Evolutionary conservation across 352 stramenopile genomes (phyloP), one percentile per base, ranked within the genome.

Genomic region (Plasmopara muralis): DNA sequence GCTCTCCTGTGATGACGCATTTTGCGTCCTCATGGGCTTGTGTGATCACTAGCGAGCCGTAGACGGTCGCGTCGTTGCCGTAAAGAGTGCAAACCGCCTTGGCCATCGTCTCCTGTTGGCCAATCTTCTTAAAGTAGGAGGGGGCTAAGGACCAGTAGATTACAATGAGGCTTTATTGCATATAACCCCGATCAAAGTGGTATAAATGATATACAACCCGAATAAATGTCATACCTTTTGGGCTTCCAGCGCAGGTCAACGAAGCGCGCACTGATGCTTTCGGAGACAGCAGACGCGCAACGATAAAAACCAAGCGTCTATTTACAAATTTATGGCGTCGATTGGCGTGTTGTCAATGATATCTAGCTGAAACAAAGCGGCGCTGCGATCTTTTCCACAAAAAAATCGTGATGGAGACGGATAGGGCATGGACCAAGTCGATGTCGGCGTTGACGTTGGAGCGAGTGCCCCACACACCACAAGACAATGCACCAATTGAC

Each of bases 51-150:
- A 93, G 67, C 57, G 80, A 77, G 60, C 83, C 83, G 68, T 83
- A 93, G 30, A 93, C 78, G 42, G 68, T 58, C 44, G 76, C 80
- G 66, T 93, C 80, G 58, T 87, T 75, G 71, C 80, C 79, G 70
- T 87, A 91, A 52, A 93, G 79, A 57, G 83, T 93, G 65, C 81
- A 87, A 55, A 93, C 80, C 53, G 80, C 83, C 68, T 93, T 91
- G 16, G 80, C 83, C 80, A 91, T 75, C 9, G 13, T 64, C 20
- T 41, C 20, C 41, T 54, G 46, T 50, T 47, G 18, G 30, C 42
- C 14, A 18, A 48, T 52, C 18, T 47, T 41, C 20, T 25, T 25
- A 25, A 25, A 20, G 14, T 30, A 43, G 16, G 41, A 25, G 20
- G 48, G 46, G 43, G 38, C 39, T 50, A 33, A 39, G 14, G 20